Conservation (phyloP, 2,329 filamentous ascomycete species). For the Lanzia echinophila region DNA sequence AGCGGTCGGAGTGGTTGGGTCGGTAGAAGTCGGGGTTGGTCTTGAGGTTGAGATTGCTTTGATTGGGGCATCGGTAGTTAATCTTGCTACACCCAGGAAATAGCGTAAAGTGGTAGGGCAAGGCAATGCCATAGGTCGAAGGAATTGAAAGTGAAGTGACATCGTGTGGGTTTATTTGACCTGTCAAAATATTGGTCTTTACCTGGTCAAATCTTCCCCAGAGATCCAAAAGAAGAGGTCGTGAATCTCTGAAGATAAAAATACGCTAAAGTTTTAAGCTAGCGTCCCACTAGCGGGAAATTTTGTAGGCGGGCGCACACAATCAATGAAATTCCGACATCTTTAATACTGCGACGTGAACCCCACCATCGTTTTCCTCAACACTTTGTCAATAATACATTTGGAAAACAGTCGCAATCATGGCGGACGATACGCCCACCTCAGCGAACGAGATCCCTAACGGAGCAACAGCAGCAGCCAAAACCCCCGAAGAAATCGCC, state of each 20-base stretch:
- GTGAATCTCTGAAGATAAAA: slow-evolving; percentile 8
- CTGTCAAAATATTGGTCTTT: background rate
- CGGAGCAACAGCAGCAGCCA: slow-evolving; percentile 31
- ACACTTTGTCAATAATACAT: slow-evolving; percentile 5
- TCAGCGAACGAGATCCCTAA: slow-evolving; percentile 15
- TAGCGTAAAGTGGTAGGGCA: slow-evolving; percentile 23
- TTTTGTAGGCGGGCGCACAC: slow-evolving; percentile 19
- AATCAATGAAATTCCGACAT: slow-evolving; percentile 16
- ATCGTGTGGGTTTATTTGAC: slow-evolving; percentile 12
- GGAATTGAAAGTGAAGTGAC: slow-evolving; percentile 28
- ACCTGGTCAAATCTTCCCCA: background rate
- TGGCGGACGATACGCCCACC: slow-evolving; percentile 39
- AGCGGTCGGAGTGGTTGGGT: background rate
- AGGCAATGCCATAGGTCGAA: slow-evolving; percentile 28
- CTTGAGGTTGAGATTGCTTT: slow-evolving; percentile 8
- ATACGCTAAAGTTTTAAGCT: slow-evolving; percentile 10
- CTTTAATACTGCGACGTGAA: slow-evolving; percentile 9
- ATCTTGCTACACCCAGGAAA: slow-evolving; percentile 23
- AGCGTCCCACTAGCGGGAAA: slow-evolving; percentile 12
- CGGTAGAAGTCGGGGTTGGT: slow-evolving; percentile 1
- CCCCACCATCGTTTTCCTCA: slow-evolving; percentile 7
- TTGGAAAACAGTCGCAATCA: slow-evolving; percentile 33
- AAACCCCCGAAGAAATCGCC: slow-evolving; percentile 42
- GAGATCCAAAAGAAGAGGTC: background rate
- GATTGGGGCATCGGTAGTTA: slow-evolving; percentile 5